phyloP scores from a whole-genome alignment of 306 rosid species.

The Herpetospermum pedunculosum region DNA sequence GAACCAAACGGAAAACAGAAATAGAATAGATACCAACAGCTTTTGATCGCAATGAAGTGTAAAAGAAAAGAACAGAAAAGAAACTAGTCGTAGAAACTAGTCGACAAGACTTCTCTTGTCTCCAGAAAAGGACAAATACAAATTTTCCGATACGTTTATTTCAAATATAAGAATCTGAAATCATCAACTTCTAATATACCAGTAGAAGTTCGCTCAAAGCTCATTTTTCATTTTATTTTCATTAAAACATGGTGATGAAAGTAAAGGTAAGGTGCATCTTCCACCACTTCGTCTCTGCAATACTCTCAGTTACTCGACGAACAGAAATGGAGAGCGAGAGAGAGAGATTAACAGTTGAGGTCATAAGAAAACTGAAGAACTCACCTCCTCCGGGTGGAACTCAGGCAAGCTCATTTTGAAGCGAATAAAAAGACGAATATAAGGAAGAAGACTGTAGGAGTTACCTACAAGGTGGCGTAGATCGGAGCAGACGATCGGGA shows the following conservation, averaged over 20 bases:
- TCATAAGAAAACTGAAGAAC: background rate
- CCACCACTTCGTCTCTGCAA: background rate
- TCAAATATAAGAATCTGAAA: background rate
- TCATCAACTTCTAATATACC: background rate
- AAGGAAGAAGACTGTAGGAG: background rate
- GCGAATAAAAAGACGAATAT: background rate
- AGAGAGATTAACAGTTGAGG: background rate
- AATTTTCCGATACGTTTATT: background rate
- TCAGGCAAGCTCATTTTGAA: background rate
- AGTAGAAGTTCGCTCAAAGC: background rate
- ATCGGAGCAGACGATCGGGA: conserved; percentile 26
- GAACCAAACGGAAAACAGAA: background rate
- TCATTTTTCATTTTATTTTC: background rate
- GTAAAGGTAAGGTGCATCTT: background rate
- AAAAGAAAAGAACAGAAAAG: no score
- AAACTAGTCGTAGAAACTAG: background rate
- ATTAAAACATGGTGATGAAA: background rate
- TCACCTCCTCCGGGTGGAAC: background rate
- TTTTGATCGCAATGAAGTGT: background rate
- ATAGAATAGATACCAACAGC: background rate
- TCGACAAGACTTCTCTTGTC: background rate
- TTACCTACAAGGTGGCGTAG: conserved; percentile 30
- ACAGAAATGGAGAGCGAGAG: background rate
- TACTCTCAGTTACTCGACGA: background rate
- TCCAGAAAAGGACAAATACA: background rate